Evolutionary conservation across 1,139 yeast genomes (phyloP).

Genomic region (Debaryomycetaceae sp.): DNA sequence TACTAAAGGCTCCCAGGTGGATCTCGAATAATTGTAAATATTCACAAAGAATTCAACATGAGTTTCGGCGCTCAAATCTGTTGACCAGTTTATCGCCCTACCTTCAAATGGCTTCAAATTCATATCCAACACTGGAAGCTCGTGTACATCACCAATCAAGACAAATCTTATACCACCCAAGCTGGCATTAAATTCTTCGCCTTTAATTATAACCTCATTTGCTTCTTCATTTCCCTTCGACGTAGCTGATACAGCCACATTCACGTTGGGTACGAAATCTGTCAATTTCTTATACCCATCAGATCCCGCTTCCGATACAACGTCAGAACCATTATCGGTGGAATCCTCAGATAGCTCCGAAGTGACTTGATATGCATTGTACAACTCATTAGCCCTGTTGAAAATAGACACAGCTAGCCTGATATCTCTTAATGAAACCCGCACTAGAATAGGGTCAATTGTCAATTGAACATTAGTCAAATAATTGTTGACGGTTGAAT

Average conservation of each 20-base stretch:
- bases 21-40: constrained; percentile 84
- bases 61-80: constrained; percentile 72
- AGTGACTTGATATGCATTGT: constrained; percentile 26
- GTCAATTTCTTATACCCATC: constrained; percentile 58
- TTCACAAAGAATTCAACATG: constrained; percentile 69
- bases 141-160: constrained; percentile 90
- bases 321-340: constrained; percentile 47
- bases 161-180: constrained; percentile 85
- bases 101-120: constrained; percentile 70
- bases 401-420: constrained; percentile 72
- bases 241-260: constrained; percentile 3
- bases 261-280: constrained; percentile 57
- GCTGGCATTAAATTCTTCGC: constrained; percentile 68
- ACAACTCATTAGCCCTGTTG: constrained; percentile 64
- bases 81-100: constrained; percentile 83
- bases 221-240: constrained; percentile 55
- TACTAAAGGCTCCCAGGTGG: constrained; percentile 94
- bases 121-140: constrained; percentile 85
- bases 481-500: constrained; percentile 53
- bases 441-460: constrained; percentile 74
- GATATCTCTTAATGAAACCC: constrained; percentile 86
- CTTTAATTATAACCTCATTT: constrained; percentile 47
- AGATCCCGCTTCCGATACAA: not conserved
- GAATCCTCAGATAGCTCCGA: constrained; percentile 16
- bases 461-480: constrained; percentile 66